Conservation (phyloP, 139 green algal species). For the Bryopsis sp. region DNA sequence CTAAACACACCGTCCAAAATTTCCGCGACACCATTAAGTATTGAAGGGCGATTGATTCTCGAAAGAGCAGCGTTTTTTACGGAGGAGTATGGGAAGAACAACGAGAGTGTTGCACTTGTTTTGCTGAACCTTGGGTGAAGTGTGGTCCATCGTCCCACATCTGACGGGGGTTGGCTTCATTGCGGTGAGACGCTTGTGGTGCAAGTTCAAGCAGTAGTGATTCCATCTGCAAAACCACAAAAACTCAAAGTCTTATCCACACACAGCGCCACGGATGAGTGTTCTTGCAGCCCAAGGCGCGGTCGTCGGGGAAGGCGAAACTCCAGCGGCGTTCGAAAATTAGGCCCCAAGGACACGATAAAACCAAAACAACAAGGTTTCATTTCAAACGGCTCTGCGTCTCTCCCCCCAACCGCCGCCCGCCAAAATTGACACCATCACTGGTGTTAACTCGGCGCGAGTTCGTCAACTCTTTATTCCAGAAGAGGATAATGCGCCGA, state of each 20-base stretch:
- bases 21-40: neutral
- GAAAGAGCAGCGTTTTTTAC: too few relatives aligned
- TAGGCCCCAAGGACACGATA: neutral
- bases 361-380: neutral
- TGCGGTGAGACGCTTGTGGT: neutral
- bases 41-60: neutral
- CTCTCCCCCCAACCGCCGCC: too few relatives aligned
- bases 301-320: too few relatives aligned
- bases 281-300: too few relatives aligned
- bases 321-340: neutral
- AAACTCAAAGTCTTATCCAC: neutral
- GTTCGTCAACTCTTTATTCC: neutral
- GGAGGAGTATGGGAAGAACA: neutral
- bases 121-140: neutral
- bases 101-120: neutral
- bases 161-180: neutral
- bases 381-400: neutral
- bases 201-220: neutral
- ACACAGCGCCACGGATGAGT: neutral
- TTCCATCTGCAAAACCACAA: neutral
- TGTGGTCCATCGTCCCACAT: neutral
- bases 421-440: neutral
- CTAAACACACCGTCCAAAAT: neutral
- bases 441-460: neutral
- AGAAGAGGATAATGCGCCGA: neutral